Percentiles rank a stretch among this genome's conserved stretches.
These are phyloP conservation scores for Diversispora eburnea DNA, from an alignment of 192 early-diverging fungal genomes.

Conservation along the genomic window DNA sequence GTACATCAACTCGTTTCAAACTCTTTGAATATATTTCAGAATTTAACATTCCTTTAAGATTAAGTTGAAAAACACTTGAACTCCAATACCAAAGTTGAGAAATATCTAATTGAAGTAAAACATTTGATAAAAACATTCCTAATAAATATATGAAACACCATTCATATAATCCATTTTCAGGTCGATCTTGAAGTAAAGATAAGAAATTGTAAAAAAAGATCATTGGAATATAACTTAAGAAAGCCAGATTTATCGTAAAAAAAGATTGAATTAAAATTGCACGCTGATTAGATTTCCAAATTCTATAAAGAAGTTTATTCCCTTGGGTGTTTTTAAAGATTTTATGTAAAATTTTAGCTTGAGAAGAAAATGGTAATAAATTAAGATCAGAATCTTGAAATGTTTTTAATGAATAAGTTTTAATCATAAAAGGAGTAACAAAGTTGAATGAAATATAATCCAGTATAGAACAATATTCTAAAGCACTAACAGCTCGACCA, in stretches of 20 bases:
- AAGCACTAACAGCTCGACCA: conserved; percentile 24
- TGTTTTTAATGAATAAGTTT: conserved; percentile 7
- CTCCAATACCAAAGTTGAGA: conserved; percentile 15
- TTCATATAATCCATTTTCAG: not conserved
- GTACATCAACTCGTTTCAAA: conserved; percentile 49
- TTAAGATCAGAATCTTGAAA: conserved; percentile 31
- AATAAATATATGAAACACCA: not conserved
- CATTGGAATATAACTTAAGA: conserved; percentile 35
- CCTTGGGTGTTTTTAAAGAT: conserved; percentile 28
- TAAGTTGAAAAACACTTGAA: not conserved
- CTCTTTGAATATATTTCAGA: conserved; percentile 67
- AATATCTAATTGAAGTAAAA: conserved; percentile 1
- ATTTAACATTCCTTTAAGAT: conserved; percentile 48
- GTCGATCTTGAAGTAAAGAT: conserved; percentile 30
- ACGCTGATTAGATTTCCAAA: conserved; percentile 31
- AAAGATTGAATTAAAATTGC: conserved; percentile 29
- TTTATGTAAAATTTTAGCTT: conserved; percentile 34
- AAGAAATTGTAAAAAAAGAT: conserved; percentile 35
- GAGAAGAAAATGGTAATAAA: conserved; percentile 28
- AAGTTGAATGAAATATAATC: conserved; percentile 30
- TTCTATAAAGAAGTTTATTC: conserved; percentile 28
- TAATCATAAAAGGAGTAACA: conserved; percentile 31
- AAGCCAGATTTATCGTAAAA: conserved; percentile 12
- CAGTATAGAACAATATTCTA: conserved; percentile 34
- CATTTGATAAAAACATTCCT: conserved; percentile 16